Evolutionary conservation across 257 asterid species (phyloP).

Genomic region (Rhazya stricta): DNA sequence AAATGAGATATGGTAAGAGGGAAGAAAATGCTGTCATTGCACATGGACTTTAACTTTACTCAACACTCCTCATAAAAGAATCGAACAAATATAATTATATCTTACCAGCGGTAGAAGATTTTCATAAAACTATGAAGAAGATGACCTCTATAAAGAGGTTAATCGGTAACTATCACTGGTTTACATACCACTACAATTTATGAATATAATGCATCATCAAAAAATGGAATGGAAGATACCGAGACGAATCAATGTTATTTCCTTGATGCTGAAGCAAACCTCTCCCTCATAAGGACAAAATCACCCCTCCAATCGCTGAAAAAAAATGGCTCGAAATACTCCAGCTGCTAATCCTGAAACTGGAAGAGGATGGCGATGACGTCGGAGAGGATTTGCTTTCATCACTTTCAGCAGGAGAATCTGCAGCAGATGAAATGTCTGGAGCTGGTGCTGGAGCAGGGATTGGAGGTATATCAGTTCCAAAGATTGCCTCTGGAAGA

Average conservation of each 20-base stretch:
- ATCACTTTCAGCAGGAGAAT: slow-evolving; percentile 39
- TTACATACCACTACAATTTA: background rate
- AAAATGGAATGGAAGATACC: background rate
- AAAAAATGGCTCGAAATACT: slow-evolving; percentile 26
- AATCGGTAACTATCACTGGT: background rate
- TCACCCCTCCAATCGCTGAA: slow-evolving; percentile 29
- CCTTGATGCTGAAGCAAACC: background rate
- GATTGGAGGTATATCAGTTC: slow-evolving; percentile 78
- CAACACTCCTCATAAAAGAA: no score
- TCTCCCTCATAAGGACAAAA: slow-evolving; percentile 8
- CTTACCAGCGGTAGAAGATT: background rate
- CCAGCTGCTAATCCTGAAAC: slow-evolving; percentile 28
- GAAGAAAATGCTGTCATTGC: no score
- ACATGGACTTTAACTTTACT: no score
- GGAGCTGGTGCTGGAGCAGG: slow-evolving; percentile 83
- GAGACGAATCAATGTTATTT: background rate
- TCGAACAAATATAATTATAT: no score
- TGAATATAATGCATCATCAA: background rate
- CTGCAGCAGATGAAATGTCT: slow-evolving; percentile 46
- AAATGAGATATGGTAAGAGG: no score
- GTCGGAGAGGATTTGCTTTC: slow-evolving; percentile 27
- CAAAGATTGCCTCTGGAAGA: slow-evolving; percentile 72
- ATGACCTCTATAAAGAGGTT: background rate
- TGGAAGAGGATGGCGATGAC: slow-evolving; percentile 38
- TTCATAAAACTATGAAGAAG: background rate